Conservation (phyloP, 2,329 filamentous ascomycete species). For the Sphaerulina vaccinii region DNA sequence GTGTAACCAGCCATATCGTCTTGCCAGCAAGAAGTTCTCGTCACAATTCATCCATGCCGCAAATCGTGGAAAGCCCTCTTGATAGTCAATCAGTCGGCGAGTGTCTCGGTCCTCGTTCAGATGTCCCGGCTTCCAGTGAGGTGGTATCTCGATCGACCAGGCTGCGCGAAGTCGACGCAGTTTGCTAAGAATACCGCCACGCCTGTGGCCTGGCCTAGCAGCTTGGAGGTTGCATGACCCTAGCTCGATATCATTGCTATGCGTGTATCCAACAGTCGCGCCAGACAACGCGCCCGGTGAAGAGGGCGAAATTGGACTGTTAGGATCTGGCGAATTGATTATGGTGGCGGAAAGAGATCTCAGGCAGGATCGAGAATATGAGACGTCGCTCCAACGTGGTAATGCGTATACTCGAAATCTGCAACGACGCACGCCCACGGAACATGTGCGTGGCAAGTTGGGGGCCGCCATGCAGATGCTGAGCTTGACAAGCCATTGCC, state of each 20-base stretch:
- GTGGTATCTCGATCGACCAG: conserved; percentile 4
- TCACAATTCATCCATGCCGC: conserved; percentile 43
- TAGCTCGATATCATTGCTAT: neutral
- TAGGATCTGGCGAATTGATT: too few species aligned
- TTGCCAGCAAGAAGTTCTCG: conserved; percentile 41
- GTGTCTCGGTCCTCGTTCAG: conserved; percentile 11
- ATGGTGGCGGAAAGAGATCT: too few species aligned
- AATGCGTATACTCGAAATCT: too few species aligned
- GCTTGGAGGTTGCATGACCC: neutral
- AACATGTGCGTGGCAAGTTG: too few species aligned
- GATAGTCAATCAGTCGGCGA: conserved; percentile 38
- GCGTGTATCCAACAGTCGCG: too few species aligned
- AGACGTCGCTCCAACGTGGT: too few species aligned
- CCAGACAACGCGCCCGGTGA: too few species aligned
- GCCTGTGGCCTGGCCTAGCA: neutral
- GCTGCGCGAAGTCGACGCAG: neutral
- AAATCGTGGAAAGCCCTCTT: conserved; percentile 41
- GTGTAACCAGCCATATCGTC: conserved; percentile 42
- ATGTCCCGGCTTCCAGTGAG: conserved; percentile 11
- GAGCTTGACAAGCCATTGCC: too few species aligned
- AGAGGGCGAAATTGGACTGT: too few species aligned
- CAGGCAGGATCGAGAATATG: too few species aligned
- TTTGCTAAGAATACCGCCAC: neutral
- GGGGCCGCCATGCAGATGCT: too few species aligned
- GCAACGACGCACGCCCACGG: too few species aligned